Conservation (phyloP, 164 flowering plant genomes). For the Kingdonia uniflora region DNA sequence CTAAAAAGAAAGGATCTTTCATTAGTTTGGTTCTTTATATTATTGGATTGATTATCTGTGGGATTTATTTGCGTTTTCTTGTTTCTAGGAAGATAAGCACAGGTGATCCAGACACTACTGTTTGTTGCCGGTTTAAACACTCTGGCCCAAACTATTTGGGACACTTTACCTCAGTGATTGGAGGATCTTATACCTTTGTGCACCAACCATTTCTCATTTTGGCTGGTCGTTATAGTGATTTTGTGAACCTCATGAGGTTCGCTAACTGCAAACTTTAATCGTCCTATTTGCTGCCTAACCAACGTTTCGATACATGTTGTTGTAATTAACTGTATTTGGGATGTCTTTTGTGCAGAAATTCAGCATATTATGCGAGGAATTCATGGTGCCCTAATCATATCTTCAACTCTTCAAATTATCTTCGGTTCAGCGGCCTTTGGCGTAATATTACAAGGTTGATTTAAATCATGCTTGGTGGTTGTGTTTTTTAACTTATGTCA, state of each 20-base stretch:
- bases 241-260: constrained; percentile 67
- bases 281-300: too few relatives aligned
- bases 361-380: constrained; percentile 70
- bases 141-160: constrained; percentile 65
- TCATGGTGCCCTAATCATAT: constrained; percentile 86
- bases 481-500: not conserved
- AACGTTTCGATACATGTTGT: too few relatives aligned
- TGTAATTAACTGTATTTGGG: not conserved
- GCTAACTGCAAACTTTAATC: too few relatives aligned
- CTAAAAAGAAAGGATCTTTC: not conserved
- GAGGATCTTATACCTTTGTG: constrained; percentile 79
- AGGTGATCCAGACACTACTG: constrained; percentile 72
- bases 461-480: not conserved
- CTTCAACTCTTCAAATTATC: constrained; percentile 80
- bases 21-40: too few relatives aligned
- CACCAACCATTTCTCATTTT: constrained; percentile 71
- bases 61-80: not conserved
- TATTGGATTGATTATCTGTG: too few relatives aligned
- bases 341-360: constrained; percentile 49
- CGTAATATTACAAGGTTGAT: constrained; percentile 72
- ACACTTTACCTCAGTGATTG: constrained; percentile 87
- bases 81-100: constrained; percentile 72
- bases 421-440: constrained; percentile 94
- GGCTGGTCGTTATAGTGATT: constrained; percentile 61
- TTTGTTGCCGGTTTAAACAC: constrained; percentile 93